These are phyloP conservation scores for Myochromella boudieri DNA, from an alignment of 768 basidiomycete genomes.

Conservation along the genomic window DNA sequence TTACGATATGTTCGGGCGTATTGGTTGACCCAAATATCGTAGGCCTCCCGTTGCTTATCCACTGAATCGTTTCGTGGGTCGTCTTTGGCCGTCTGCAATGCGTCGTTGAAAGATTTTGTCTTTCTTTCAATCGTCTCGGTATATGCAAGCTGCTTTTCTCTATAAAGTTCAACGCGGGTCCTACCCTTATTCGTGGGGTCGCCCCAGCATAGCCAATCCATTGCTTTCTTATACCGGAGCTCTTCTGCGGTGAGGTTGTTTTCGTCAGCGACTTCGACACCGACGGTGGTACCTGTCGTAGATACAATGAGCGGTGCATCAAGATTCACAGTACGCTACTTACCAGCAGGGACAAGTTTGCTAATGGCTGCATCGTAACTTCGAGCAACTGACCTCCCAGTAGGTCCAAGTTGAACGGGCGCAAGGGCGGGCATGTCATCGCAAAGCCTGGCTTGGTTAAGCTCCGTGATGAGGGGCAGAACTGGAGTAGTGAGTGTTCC, in stretches of 20 bases:
- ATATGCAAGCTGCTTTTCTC: background rate
- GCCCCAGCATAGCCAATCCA: background rate
- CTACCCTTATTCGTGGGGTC: background rate
- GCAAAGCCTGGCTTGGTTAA: background rate
- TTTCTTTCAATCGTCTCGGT: background rate
- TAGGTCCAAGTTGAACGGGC: background rate
- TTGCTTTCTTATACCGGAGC: background rate
- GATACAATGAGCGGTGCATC: background rate
- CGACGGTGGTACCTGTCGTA: conserved; percentile 1
- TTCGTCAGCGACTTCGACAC: background rate
- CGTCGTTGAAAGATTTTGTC: background rate
- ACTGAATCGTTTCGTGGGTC: background rate
- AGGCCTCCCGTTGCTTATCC: background rate
- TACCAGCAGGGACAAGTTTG: conserved; percentile 6
- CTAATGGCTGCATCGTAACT: conserved; percentile 7
- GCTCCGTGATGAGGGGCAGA: background rate
- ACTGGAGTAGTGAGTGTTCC: background rate
- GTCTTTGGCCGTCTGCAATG: background rate
- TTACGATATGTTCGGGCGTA: conserved; percentile 2
- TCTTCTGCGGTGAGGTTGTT: background rate
- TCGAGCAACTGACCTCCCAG: conserved; percentile 3
- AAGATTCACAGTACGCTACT: background rate
- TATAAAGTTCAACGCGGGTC: background rate
- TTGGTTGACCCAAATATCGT: background rate
- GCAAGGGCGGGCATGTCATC: background rate